Conservation (phyloP, 176 grass and related monocot species). For the Areca catechu region DNA sequence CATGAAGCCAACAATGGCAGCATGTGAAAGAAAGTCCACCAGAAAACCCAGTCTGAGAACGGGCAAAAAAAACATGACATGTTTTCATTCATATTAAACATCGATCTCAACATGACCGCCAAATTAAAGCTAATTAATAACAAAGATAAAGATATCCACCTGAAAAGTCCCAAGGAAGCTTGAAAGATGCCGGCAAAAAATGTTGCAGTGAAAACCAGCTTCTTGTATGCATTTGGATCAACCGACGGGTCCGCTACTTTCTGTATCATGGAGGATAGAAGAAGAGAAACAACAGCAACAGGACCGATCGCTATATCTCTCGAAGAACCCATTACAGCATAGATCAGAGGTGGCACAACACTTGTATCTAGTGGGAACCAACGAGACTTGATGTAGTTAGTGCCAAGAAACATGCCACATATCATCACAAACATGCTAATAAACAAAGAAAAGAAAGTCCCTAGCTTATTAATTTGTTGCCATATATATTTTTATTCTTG, state of each 20-base stretch:
- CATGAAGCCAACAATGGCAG: conserved; percentile 93
- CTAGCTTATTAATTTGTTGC: too few relatives aligned
- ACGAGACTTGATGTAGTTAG: too few relatives aligned
- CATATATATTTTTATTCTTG: too few relatives aligned
- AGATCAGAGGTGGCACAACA: conserved; percentile 78
- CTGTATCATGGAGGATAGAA: conserved; percentile 83
- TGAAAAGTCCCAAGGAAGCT: conserved; percentile 75
- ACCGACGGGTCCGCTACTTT: conserved; percentile 63
- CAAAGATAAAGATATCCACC: conserved; percentile 18
- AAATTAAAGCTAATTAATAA: too few relatives aligned
- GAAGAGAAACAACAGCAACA: conserved; percentile 89
- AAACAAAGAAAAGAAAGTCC: too few relatives aligned
- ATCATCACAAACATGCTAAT: too few relatives aligned
- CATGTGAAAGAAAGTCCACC: conserved; percentile 88
- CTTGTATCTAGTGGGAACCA: conserved; percentile 51
- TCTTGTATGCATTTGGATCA: conserved; percentile 52
- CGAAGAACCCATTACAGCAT: conserved; percentile 87
- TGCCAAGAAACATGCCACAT: too few relatives aligned
- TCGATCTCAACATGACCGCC: too few relatives aligned
- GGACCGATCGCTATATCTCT: conserved; percentile 82
- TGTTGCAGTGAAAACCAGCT: conserved; percentile 73
- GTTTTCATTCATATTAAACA: too few relatives aligned
- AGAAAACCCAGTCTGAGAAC: conserved; percentile 64
- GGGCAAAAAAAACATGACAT: not conserved
- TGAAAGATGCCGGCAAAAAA: conserved; percentile 85